Evolutionary conservation across 768 basidiomycete genomes (phyloP), one percentile per base, ranked within the genome.

Genomic region (Rhizopogon vesiculosus): DNA sequence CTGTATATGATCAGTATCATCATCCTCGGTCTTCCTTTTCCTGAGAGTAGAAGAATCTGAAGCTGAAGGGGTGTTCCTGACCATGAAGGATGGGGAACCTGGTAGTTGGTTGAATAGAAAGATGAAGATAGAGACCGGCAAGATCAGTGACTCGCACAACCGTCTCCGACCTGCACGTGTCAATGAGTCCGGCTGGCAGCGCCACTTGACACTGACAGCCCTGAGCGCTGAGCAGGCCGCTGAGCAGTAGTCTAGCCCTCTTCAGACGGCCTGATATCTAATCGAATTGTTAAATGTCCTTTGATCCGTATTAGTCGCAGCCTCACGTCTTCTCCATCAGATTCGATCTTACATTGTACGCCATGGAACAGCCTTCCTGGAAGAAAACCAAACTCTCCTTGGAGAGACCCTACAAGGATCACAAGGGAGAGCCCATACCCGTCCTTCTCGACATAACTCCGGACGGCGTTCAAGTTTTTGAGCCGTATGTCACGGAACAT

Each of bases 391-490:
- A 72, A 57, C 72, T 92, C 9, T 85, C 89, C 1, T 77, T 93
- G 33, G 91, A 93, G 65, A 76, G 83, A 40, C 89, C 88, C 0
- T 91, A 91, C 74, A 91, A 86, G 68, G 86, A 91, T 63, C 90
- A 93, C 60, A 70, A 78, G 39, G 89, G 87, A 7, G 73, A 80
- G 44, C 76, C 64, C 8, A 81, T 92, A 29, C 86, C 82, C 25
- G 73, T 76, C 5, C 71, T 93, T 29, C 71, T 79, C 28, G 90
- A 93, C 63, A 88, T 93, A 53, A 77, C 80, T 7, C 75, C 79
- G 25, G 85, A 89, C 42, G 88, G 90, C 40, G 78, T 83, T 58
- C 79, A 81, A 51, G 72, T 87, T 45, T 84, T 85, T 56, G 87
- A 92, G 73, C 78, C 85, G 91, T 91, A 73, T 62, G 86, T 45